A percentile compares a stretch with the other conserved stretches of the same genome.
These are phyloP conservation scores for Candida albicans DNA, from an alignment of 1,139 yeast genomes.

Conservation along the genomic window DNA sequence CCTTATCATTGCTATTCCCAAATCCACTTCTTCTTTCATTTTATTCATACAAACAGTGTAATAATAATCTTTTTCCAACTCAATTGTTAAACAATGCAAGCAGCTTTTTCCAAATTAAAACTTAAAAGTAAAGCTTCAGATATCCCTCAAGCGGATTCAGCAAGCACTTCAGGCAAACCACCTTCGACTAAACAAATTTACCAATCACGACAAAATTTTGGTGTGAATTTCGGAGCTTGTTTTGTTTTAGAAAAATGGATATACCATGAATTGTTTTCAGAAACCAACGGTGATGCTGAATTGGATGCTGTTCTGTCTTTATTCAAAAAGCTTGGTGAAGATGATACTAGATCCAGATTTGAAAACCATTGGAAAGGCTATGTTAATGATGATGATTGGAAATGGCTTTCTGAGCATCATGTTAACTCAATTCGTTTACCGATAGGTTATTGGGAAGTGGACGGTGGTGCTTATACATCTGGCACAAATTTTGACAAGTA, in stretches of 20 bases:
- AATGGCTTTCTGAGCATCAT: constrained; percentile 63
- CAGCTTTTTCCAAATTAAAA: constrained; percentile 28
- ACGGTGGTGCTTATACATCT: constrained; percentile 56
- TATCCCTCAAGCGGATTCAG: constrained; percentile 28
- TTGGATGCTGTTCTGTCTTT: constrained; percentile 64
- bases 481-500: constrained; percentile 63
- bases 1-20: no score
- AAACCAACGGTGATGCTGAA: constrained; percentile 55
- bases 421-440: constrained; percentile 84
- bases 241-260: constrained; percentile 82
- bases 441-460: constrained; percentile 86
- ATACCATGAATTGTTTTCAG: constrained; percentile 55
- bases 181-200: constrained; percentile 56
- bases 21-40: no score
- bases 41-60: no score
- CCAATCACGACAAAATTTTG: constrained; percentile 69
- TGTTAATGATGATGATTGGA: constrained; percentile 73
- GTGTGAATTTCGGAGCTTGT: constrained; percentile 84
- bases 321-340: constrained; percentile 50
- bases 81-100: constrained; percentile 6
- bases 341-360: constrained; percentile 54
- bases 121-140: constrained; percentile 38
- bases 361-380: constrained; percentile 73
- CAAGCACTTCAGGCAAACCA: constrained; percentile 27
- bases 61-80: no score